phyloP scores from a whole-genome alignment of 768 basidiomycete species.

The Lentinula boryana region DNA sequence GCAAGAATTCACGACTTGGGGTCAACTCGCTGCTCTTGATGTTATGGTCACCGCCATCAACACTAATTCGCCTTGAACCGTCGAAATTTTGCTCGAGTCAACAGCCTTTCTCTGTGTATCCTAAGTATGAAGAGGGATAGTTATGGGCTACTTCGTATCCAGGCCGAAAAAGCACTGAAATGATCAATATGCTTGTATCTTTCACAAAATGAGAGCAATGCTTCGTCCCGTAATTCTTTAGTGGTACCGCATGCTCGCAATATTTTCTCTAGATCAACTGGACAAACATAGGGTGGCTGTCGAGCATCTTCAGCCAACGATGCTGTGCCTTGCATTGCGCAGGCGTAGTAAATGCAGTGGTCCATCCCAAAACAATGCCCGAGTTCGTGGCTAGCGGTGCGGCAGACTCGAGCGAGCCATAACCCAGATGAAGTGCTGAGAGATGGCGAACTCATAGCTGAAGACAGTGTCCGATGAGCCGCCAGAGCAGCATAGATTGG shows the following conservation, averaged over 20 bases:
- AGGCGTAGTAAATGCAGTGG: slow-evolving; percentile 31
- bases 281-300: slow-evolving; percentile 29
- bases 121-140: neutral
- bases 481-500: slow-evolving; percentile 16
- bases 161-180: slow-evolving; percentile 23
- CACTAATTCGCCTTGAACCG: neutral
- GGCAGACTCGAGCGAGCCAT: slow-evolving; percentile 29
- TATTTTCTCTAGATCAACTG: slow-evolving; percentile 25
- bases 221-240: slow-evolving; percentile 15
- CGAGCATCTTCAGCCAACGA: slow-evolving; percentile 25
- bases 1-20: slow-evolving; percentile 40
- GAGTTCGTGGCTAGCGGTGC: slow-evolving; percentile 32
- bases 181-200: slow-evolving; percentile 18
- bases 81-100: neutral
- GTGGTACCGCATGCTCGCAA: slow-evolving; percentile 18
- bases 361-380: slow-evolving; percentile 36
- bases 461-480: slow-evolving; percentile 12
- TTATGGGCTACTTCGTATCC: slow-evolving; percentile 10
- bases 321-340: slow-evolving; percentile 29
- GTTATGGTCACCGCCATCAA: slow-evolving; percentile 20
- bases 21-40: slow-evolving; percentile 42
- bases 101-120: neutral
- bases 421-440: slow-evolving; percentile 15
- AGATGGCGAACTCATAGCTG: slow-evolving; percentile 9
- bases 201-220: slow-evolving; percentile 22